Conservation (phyloP, 2,329 filamentous ascomycete species). For the Fusarium xyrophilum region DNA sequence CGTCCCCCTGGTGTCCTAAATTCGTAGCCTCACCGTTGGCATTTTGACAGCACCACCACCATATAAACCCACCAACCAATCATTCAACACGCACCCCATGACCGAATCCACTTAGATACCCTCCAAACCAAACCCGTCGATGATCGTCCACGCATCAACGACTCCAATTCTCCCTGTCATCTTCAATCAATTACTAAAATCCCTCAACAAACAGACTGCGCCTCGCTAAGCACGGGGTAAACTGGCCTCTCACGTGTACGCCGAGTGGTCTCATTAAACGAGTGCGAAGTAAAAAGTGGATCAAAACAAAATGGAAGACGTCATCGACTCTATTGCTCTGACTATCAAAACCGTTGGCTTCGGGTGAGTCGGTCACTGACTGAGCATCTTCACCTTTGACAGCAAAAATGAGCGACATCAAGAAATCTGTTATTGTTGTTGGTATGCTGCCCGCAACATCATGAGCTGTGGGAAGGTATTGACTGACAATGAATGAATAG, state of each 20-base stretch:
- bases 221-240: background rate
- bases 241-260: slow-evolving; percentile 1
- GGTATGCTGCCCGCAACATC: slow-evolving; percentile 20
- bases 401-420: slow-evolving; percentile 17
- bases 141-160: background rate
- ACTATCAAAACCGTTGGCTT: slow-evolving; percentile 15
- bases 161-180: background rate
- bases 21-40: background rate
- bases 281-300: slow-evolving; percentile 16
- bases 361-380: background rate
- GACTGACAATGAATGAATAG: too few relatives aligned
- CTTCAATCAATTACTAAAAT: background rate
- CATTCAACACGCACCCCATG: slow-evolving; percentile 7
- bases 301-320: slow-evolving; percentile 20
- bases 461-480: too few relatives aligned
- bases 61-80: background rate
- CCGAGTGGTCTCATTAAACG: slow-evolving; percentile 4
- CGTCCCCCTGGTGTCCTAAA: too few relatives aligned
- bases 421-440: slow-evolving; percentile 42
- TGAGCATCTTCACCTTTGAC: background rate
- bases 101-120: background rate
- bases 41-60: background rate
- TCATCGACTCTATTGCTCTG: slow-evolving; percentile 28
- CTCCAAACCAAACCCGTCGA: background rate
- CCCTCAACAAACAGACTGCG: background rate